Conservation (phyloP, 169 alveolate species). For the Plasmodium gonderi region DNA sequence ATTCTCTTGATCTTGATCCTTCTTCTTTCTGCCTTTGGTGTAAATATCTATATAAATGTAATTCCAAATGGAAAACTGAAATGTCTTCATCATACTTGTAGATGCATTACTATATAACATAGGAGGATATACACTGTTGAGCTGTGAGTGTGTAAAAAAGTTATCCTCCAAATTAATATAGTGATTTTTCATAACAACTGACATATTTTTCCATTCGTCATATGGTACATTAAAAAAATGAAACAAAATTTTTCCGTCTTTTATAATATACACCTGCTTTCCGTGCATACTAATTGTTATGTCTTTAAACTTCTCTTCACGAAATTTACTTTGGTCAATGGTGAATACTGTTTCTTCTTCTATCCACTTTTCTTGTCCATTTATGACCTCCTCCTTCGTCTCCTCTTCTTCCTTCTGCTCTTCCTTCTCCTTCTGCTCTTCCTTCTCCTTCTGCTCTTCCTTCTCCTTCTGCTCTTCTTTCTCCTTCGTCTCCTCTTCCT, state of each 20-base stretch:
- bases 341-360: neutral
- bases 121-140: neutral
- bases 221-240: constrained; percentile 30
- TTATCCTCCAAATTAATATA: constrained; percentile 48
- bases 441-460: too few relatives aligned
- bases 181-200: constrained; percentile 5
- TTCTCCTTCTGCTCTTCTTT: neutral
- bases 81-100: neutral
- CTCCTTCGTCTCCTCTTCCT: too few relatives aligned
- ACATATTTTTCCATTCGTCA: constrained; percentile 5
- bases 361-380: too few relatives aligned
- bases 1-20: too few relatives aligned
- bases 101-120: neutral
- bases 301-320: neutral
- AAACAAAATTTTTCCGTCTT: constrained; percentile 14
- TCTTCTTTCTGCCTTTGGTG: neutral
- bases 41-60: constrained; percentile 38
- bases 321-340: neutral
- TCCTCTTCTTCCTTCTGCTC: neutral
- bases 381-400: neutral
- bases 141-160: constrained; percentile 24
- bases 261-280: constrained; percentile 4
- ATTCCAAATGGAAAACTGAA: constrained; percentile 34
- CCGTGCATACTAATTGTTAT: constrained; percentile 6
- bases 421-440: neutral